phyloP scores from a whole-genome alignment of 1,284 basidiomycete species.

The Xerocomus nothofagi region DNA sequence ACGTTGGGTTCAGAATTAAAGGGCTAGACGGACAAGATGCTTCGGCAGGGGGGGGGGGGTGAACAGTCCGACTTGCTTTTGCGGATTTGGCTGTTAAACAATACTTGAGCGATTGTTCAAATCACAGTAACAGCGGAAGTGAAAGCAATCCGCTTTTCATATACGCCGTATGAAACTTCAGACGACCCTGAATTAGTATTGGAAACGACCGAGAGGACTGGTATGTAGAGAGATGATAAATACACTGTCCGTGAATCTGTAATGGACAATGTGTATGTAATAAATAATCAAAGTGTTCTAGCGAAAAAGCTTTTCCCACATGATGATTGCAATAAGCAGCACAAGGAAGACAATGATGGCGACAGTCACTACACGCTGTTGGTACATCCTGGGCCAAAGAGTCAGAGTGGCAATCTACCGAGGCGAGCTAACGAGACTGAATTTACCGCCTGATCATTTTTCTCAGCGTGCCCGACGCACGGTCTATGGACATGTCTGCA shows the following conservation, averaged over 20 bases:
- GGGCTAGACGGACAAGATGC: conserved; percentile 58
- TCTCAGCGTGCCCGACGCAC: conserved; percentile 71
- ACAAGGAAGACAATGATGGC: conserved; percentile 71
- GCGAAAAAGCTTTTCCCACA: conserved; percentile 66
- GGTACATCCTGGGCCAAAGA: conserved; percentile 67
- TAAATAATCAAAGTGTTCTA: conserved; percentile 24
- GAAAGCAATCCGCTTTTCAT: conserved; percentile 13
- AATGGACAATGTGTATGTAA: conserved; percentile 11
- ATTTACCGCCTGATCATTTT: conserved; percentile 75
- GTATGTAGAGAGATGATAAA: conserved; percentile 33
- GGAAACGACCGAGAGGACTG: conserved; percentile 3
- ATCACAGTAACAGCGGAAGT: neutral
- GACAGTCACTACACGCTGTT: conserved; percentile 71
- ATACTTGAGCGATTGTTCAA: conserved; percentile 37
- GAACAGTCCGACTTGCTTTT: conserved; percentile 63
- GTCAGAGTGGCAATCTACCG: conserved; percentile 15
- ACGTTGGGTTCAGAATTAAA: conserved; percentile 51
- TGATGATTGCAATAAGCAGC: conserved; percentile 66
- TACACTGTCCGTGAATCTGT: conserved; percentile 24
- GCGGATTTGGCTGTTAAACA: conserved; percentile 63
- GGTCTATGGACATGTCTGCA: conserved; percentile 72
- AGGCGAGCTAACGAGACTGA: conserved; percentile 1
- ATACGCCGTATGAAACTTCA: conserved; percentile 8
- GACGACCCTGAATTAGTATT: neutral
- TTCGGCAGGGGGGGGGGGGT: conserved; percentile 56